These are phyloP conservation scores for Castanopsis chinensis DNA, from an alignment of 306 rosid genomes.

Conservation along the genomic window DNA sequence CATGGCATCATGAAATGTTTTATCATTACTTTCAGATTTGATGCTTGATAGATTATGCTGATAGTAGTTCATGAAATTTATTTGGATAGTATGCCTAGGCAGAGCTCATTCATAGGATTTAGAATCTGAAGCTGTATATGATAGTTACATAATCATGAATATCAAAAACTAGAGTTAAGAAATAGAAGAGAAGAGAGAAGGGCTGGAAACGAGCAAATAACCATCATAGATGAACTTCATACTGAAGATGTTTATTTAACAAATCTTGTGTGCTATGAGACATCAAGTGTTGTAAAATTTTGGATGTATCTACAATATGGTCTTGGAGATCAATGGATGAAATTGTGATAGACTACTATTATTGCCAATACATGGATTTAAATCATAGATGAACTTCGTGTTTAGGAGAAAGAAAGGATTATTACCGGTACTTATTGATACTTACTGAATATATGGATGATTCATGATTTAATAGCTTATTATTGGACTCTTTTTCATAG, in stretches of 20 bases:
- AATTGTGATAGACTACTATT: background rate
- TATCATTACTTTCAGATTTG: slow-evolving; percentile 8
- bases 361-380: background rate
- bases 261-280: background rate
- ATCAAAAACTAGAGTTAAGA: background rate
- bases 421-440: too few species aligned
- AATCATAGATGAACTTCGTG: background rate
- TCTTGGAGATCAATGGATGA: background rate
- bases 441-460: too few species aligned
- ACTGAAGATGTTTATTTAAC: background rate
- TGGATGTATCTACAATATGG: background rate
- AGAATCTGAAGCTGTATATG: too few species aligned
- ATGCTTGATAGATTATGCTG: background rate
- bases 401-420: too few species aligned
- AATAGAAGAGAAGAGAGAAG: background rate
- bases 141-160: too few species aligned
- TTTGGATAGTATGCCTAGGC: too few species aligned
- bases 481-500: background rate
- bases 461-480: background rate
- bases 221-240: background rate
- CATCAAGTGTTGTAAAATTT: background rate
- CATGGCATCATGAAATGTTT: background rate
- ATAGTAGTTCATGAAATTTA: background rate
- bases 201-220: background rate
- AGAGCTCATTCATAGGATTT: too few species aligned